These are phyloP conservation scores for Perilla frutescens DNA, from an alignment of 257 asterid genomes.

Conservation along the genomic window DNA sequence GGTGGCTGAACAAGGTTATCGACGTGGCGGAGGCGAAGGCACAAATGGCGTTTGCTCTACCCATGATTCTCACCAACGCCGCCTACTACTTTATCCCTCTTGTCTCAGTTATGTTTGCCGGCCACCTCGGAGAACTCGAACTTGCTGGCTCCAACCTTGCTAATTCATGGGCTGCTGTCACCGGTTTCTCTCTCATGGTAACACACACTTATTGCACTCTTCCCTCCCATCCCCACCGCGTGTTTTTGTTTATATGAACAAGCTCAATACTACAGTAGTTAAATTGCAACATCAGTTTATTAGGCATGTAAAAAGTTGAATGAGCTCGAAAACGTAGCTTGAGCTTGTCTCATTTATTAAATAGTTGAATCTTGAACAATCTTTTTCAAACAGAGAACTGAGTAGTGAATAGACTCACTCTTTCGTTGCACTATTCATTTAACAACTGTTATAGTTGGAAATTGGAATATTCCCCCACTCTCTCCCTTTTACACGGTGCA, in stretches of 20 bases:
- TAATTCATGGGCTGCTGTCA: slow-evolving; percentile 73
- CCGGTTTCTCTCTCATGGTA: slow-evolving; percentile 77
- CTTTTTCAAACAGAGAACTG: too few relatives aligned
- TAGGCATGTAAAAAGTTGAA: too few relatives aligned
- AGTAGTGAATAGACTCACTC: too few relatives aligned
- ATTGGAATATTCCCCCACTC: too few relatives aligned
- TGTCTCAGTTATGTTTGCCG: slow-evolving; percentile 84
- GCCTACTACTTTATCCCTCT: slow-evolving; percentile 59
- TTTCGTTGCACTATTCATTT: too few relatives aligned
- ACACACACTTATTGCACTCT: background rate
- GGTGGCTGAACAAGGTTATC: slow-evolving; percentile 48
- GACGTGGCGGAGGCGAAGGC: slow-evolving; percentile 69
- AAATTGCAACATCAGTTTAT: too few relatives aligned
- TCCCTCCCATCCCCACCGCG: background rate
- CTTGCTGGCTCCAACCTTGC: slow-evolving; percentile 80
- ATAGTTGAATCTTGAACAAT: too few relatives aligned
- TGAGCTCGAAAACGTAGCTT: too few relatives aligned
- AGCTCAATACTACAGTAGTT: too few relatives aligned
- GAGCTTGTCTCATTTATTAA: too few relatives aligned
- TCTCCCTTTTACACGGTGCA: too few relatives aligned
- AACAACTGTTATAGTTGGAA: too few relatives aligned
- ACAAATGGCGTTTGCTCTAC: slow-evolving; percentile 62
- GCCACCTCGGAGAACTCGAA: slow-evolving; percentile 76
- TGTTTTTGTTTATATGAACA: background rate
- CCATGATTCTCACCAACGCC: slow-evolving; percentile 61